Conservation (phyloP, 129 eudicot genomes). For the Kitagawia praeruptora region DNA sequence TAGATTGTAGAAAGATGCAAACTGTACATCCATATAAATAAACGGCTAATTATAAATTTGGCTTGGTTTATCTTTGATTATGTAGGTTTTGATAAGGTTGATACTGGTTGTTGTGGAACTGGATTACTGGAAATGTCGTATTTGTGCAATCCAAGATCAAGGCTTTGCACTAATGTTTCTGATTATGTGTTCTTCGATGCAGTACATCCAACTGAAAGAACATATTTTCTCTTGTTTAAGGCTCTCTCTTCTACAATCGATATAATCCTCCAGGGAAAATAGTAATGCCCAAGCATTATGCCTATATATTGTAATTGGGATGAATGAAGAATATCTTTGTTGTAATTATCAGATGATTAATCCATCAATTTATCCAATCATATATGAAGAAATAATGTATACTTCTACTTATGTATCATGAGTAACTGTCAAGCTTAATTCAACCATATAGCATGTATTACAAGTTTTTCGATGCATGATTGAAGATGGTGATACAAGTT, state of each 20-base stretch:
- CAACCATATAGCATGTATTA: too few species aligned
- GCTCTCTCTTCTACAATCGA: slow-evolving; percentile 27
- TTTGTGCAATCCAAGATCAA: slow-evolving; percentile 37
- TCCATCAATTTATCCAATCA: neutral
- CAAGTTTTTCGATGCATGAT: too few species aligned
- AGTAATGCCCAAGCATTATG: neutral
- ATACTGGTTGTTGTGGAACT: slow-evolving; percentile 56
- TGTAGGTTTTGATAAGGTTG: slow-evolving; percentile 46
- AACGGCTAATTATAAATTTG: neutral
- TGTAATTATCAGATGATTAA: neutral
- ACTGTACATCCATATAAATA: neutral
- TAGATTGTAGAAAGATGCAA: too few species aligned
- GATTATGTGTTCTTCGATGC: slow-evolving; percentile 56
- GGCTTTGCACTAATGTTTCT: slow-evolving; percentile 36
- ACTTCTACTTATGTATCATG: too few species aligned
- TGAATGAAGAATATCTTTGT: neutral
- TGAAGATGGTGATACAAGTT: too few species aligned
- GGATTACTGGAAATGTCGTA: slow-evolving; percentile 39
- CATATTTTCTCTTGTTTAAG: slow-evolving; percentile 29
- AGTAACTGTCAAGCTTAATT: too few species aligned
- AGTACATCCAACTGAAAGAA: slow-evolving; percentile 44
- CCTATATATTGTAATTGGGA: neutral
- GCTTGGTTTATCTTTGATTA: neutral
- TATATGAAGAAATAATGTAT: neutral
- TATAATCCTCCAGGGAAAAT: slow-evolving; percentile 20